A percentile compares a stretch with the other conserved stretches of the same genome.
phyloP scores from a whole-genome alignment of 2,329 filamentous ascomycete species.

The Daldinia sp. region DNA sequence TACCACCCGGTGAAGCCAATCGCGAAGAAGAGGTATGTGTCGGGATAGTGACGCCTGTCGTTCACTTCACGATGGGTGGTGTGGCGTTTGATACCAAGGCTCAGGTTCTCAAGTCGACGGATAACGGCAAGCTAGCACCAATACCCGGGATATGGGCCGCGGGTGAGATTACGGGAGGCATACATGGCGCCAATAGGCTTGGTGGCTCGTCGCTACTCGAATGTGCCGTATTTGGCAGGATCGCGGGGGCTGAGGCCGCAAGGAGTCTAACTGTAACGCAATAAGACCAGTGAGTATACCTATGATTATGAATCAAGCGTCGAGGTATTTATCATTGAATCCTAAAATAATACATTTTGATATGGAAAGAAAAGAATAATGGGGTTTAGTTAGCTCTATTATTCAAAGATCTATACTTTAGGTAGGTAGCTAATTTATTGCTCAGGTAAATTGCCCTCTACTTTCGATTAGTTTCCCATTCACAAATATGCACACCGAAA shows the following conservation, averaged over 20 bases:
- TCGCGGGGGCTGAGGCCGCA: slow-evolving; percentile 61
- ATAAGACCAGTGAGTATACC: no score
- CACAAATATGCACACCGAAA: no score
- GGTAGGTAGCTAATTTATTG: no score
- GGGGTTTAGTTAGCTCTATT: no score
- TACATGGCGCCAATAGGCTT: slow-evolving; percentile 69
- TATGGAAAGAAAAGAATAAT: no score
- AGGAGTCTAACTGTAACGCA: slow-evolving; percentile 18
- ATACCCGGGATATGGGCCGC: slow-evolving; percentile 68
- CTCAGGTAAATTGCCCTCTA: no score
- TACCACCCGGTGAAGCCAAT: slow-evolving; percentile 54
- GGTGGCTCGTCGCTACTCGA: slow-evolving; percentile 69
- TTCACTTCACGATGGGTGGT: slow-evolving; percentile 74
- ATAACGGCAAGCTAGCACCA: slow-evolving; percentile 49
- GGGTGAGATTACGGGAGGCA: slow-evolving; percentile 70
- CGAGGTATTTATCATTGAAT: no score
- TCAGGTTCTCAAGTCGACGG: slow-evolving; percentile 56
- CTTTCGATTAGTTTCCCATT: no score
- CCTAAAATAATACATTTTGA: no score
- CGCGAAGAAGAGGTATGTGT: slow-evolving; percentile 64
- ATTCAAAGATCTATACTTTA: no score
- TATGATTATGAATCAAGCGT: no score
- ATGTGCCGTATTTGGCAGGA: slow-evolving; percentile 69
- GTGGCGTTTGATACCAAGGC: slow-evolving; percentile 63
- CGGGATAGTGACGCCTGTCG: slow-evolving; percentile 68